These are phyloP conservation scores for Talaromyces sp. DNA, from an alignment of 2,329 filamentous ascomycete species.

Conservation along the genomic window DNA sequence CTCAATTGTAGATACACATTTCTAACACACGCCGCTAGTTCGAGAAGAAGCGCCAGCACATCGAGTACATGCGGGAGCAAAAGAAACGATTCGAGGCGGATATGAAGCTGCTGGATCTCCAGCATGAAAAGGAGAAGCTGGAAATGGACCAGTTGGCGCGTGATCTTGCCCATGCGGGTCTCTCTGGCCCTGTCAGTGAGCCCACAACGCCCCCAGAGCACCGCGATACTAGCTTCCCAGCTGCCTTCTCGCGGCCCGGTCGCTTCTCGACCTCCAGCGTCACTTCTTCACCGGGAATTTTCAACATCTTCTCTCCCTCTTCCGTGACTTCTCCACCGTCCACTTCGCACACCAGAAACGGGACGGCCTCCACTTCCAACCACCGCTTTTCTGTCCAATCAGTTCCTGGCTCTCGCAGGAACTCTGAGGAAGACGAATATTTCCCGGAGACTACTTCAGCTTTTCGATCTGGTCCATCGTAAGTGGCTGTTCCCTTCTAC, in stretches of 20 bases:
- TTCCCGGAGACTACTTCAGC: slow-evolving; percentile 57
- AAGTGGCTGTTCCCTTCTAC: slow-evolving; percentile 46
- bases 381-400: slow-evolving; percentile 76
- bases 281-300: slow-evolving; percentile 71
- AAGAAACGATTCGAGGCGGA: slow-evolving; percentile 86
- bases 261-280: slow-evolving; percentile 86
- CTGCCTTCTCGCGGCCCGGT: slow-evolving; percentile 76
- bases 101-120: slow-evolving; percentile 82
- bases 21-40: slow-evolving; percentile 56
- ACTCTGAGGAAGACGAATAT: slow-evolving; percentile 86
- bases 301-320: slow-evolving; percentile 69
- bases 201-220: slow-evolving; percentile 95
- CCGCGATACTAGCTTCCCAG: slow-evolving; percentile 73
- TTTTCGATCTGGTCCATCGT: slow-evolving; percentile 72
- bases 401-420: slow-evolving; percentile 78
- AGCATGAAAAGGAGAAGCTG: slow-evolving; percentile 75
- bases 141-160: slow-evolving; percentile 83
- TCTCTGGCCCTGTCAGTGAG: slow-evolving; percentile 78
- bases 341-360: slow-evolving; percentile 47
- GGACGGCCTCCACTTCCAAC: slow-evolving; percentile 44
- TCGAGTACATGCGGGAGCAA: slow-evolving; percentile 85
- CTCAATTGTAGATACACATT: slow-evolving; percentile 1
- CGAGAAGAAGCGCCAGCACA: slow-evolving; percentile 89
- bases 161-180: slow-evolving; percentile 59
- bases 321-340: slow-evolving; percentile 74